These are phyloP conservation scores for Drosera capensis DNA, from an alignment of 148 eudicot genomes.

Conservation along the genomic window DNA sequence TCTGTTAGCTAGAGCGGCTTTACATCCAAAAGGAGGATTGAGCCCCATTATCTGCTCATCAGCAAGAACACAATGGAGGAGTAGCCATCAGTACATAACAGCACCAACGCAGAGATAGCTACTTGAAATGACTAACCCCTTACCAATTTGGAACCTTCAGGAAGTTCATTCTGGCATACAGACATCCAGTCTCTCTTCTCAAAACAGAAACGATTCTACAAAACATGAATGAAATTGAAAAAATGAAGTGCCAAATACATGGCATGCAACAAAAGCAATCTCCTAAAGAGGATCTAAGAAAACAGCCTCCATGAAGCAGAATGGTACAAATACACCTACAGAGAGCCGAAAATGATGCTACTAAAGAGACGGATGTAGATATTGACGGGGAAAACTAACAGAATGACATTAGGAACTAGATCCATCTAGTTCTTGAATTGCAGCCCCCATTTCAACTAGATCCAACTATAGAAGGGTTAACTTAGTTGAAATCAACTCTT, in stretches of 20 bases:
- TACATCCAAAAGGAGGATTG: slow-evolving; percentile 83
- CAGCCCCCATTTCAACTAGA: too few species aligned
- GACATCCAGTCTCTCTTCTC: slow-evolving; percentile 49
- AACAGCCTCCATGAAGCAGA: too few species aligned
- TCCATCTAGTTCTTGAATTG: too few species aligned
- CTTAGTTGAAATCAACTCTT: too few species aligned
- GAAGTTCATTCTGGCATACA: slow-evolving; percentile 36
- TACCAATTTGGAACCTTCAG: slow-evolving; percentile 45
- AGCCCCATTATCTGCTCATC: slow-evolving; percentile 71
- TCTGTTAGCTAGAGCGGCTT: slow-evolving; percentile 64
- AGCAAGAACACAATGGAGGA: not conserved
- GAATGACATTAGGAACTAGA: too few species aligned
- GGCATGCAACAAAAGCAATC: too few species aligned
- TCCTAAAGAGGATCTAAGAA: too few species aligned
- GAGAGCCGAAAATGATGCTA: too few species aligned
- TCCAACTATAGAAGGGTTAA: too few species aligned
- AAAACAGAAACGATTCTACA: slow-evolving; percentile 52
- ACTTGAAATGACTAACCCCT: not conserved
- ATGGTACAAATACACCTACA: too few species aligned
- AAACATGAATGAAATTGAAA: slow-evolving; percentile 3
- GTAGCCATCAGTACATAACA: not conserved
- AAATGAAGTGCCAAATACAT: slow-evolving; percentile 1
- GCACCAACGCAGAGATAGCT: not conserved
- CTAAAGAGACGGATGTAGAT: too few species aligned
- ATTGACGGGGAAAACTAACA: too few species aligned